Evolutionary conservation across 176 grass and related monocot species (phyloP), one percentile per base, ranked within the genome.

Genomic region (Avena sativa): DNA sequence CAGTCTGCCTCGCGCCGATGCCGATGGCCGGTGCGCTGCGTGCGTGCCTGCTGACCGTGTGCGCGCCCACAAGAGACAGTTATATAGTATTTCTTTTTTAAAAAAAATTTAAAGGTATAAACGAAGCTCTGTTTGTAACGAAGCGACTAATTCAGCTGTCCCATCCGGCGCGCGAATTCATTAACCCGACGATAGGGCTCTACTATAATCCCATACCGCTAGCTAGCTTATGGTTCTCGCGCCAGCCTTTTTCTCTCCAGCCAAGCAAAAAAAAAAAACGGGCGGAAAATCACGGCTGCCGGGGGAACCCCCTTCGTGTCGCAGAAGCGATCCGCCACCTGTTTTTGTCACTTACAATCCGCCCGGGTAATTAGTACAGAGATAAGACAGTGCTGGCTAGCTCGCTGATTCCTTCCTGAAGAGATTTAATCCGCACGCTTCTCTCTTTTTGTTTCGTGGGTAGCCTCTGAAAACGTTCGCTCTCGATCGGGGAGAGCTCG

Each of bases 91-190:
- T 8, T 44, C 8, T 44, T 44, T 44, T 44, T 44, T 1, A 34
- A 34, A 34, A 34, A 8, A 7, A 51, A 12, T 9, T 12, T 15
- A 38, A 73, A 68, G 28, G 30, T 36, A 30, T 28, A 65, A 16
- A 69, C 38, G 8, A 14, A 26, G 68, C 80, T 56, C 84, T 57
- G 89, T 44, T 87, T 44, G 0, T 87, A 87, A 74, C 89, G 85
- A 91, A 30, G 48, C n/a, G 80, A 83, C 80, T 57, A 17, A 23
- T 87, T 90, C 85, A 58, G 30, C 36, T 38, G 78, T 75, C 83
- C 67, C 66, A 57, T 28, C 78, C 59, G 36, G 32, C 32, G 59
- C 1, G n/a, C 40, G 25, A 71, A 74, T 52, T 51, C 17, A 30
- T 74, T 50, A 52, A 75, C 23, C 47, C 17, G 72, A 16, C 8